Conservation (phyloP, 2,329 filamentous ascomycete genomes). For the Cercospora citrullina region DNA sequence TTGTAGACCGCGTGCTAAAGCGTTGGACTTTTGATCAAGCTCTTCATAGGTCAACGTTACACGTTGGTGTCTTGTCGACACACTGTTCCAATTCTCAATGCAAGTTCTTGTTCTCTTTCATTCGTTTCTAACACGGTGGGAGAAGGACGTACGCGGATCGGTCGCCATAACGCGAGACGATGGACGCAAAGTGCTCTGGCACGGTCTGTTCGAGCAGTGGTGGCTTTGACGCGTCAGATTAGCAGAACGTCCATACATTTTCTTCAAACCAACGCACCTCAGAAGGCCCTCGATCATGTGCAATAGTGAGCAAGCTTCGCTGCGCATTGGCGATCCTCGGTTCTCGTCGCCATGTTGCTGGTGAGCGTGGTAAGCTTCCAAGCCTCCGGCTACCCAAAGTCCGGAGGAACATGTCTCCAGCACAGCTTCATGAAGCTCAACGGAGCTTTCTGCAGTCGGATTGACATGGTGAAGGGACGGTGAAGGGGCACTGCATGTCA, state of each 20-base stretch:
- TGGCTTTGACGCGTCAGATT: conserved; percentile 51
- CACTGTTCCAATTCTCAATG: conserved; percentile 41
- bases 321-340: not conserved
- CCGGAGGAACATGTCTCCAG: conserved; percentile 28
- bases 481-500: conserved; percentile 4
- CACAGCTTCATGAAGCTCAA: conserved; percentile 23
- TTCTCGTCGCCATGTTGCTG: not conserved
- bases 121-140: not conserved
- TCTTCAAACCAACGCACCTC: conserved; percentile 27
- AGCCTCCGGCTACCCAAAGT: conserved; percentile 28
- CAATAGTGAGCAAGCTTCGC: conserved; percentile 32
- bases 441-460: conserved; percentile 1
- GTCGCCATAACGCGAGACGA: conserved; percentile 66
- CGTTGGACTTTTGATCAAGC: conserved; percentile 75
- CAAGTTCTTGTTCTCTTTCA: conserved; percentile 7
- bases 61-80: conserved; percentile 63
- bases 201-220: conserved; percentile 68
- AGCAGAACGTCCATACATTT: not conserved
- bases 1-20: conserved; percentile 67
- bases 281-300: conserved; percentile 35
- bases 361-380: not conserved
- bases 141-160: conserved; percentile 53
- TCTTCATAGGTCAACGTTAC: conserved; percentile 68
- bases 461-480: not conserved
- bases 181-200: conserved; percentile 67